Evolutionary conservation across 345 rosid species (phyloP), one percentile per base, ranked within the genome.

Genomic region (Abelmoschus esculentus): DNA sequence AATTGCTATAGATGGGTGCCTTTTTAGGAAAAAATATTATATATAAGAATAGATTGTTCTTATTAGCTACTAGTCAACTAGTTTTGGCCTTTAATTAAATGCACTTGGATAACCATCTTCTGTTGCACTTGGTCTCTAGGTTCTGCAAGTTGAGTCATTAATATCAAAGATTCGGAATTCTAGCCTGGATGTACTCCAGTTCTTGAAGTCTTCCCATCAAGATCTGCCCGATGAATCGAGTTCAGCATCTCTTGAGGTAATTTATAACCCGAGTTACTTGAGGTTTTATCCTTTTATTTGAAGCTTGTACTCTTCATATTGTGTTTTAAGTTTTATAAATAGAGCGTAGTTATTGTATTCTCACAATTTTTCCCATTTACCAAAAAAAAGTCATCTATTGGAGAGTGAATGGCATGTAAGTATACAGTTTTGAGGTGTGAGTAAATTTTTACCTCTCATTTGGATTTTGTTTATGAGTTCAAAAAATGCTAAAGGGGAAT

Each of bases 181-280:
- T 28, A 80, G 82, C 75, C 62, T 82, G 76, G 88, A 89, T 74
- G 67, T 75, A 71, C 78, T 96, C 75, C 81, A 80, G 79, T 82
- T 80, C 71, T 81, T 96, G 72, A 85, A 80, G 76, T 84, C 88
- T 66, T 83, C 84, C 7, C 67, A 76, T 78, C 67, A 74, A 18
- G 70, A 77, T 38, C 76, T 90, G 54, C 87, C 91, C 26, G 86
- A 83, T 72, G 98, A 84, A 75, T 75, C 89, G 67, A 86, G 83
- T 77, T 81, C 89, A 70, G 76, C 83, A 66, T 85, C 96, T 57
- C 80, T 90, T 62, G 95, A 89, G 99, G 99, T 96, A 90, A 65
- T 38, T 72, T 68, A 70, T 57, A 50, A 54, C 69, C 28, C 8
- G 55, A n/a, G 6, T 64, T 57, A 66, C 44, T 7, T 1, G 44